Evolutionary conservation across 306 rosid species (phyloP), one percentile per base, ranked within the genome.

Genomic region (Pyrus pyrifolia): DNA sequence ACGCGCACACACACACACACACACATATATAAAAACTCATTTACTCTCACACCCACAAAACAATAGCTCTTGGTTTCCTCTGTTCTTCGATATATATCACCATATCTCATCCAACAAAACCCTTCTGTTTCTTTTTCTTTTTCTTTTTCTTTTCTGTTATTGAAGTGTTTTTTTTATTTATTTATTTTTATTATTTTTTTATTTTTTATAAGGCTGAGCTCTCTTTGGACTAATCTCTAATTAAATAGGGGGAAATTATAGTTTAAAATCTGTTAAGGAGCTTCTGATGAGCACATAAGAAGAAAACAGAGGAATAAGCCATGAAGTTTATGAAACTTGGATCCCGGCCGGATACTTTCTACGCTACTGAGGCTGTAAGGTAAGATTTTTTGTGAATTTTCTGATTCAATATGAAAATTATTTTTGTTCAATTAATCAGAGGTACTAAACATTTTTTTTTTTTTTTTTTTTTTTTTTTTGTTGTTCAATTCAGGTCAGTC

Each of bases 321-420:
- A 96, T 96, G 99, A 96, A 96, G 97, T 96, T 96, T 79, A 96
- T 96, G 99, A 96, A 96, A 82, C 96, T 96, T 30, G 99, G 99
- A 87, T 92, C 98, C 81, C 88, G 96, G 72, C 98, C 98, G 13
- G 99, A 96, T 85, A 91, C 96, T 81, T 96, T 96, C 89, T 88
- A 85, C 83, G 86, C 96, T 57, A 45, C 88, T 8, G 97, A 92
- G 73, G 90, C 97, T 73, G 85, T 92, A 49, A 92, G 99, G 99
- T 73, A 83, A 82, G 74, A 57, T 15, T 55, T 71, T 23, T 49
- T 49, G 5, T 49, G 55, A 49, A 15, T 49, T 57, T 23, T 67
- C 55, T 22, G 5, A 9, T 65, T 25, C 70, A 23, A 49, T 62
- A 67, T 3, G 66, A 14, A 42, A 51, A 68, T 68, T 60, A 70